Evolutionary conservation across 2,329 filamentous ascomycete genomes (phyloP).

Genomic region (Calonectria pseudoturangicola): DNA sequence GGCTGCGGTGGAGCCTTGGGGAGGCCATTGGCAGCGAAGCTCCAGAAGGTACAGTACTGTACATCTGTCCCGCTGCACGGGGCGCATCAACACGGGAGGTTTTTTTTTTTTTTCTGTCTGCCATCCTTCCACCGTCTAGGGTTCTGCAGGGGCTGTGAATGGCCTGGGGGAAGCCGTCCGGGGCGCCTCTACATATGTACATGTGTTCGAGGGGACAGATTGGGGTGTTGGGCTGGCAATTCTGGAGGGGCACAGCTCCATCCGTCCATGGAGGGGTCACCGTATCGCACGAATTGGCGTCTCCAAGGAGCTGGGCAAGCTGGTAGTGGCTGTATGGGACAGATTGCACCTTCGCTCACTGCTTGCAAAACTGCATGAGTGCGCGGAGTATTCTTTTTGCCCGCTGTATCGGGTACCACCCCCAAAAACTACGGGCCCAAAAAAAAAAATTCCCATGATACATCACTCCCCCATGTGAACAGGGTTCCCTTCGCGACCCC

Average conservation of each 20-base stretch:
- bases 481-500: slow-evolving; percentile 21
- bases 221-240: slow-evolving; percentile 16
- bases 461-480: slow-evolving; percentile 23
- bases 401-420: slow-evolving; percentile 32
- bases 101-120: slow-evolving; percentile 20
- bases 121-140: slow-evolving; percentile 21
- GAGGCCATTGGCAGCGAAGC: slow-evolving; percentile 31
- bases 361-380: slow-evolving; percentile 15
- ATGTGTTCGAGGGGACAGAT: slow-evolving; percentile 5
- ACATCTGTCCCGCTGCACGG: slow-evolving; percentile 30
- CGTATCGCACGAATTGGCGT: slow-evolving; percentile 11
- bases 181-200: slow-evolving; percentile 25
- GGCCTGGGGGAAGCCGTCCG: slow-evolving; percentile 26
- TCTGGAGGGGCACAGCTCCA: slow-evolving; percentile 18
- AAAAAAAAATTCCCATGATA: slow-evolving; percentile 35
- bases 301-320: slow-evolving; percentile 3
- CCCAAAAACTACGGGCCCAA: slow-evolving; percentile 35
- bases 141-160: slow-evolving; percentile 26
- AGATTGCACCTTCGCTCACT: slow-evolving; percentile 15
- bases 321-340: slow-evolving; percentile 26
- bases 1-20: slow-evolving; percentile 31
- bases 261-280: slow-evolving; percentile 15
- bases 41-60: slow-evolving; percentile 34
- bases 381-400: slow-evolving; percentile 18
- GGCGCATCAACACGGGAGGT: slow-evolving; percentile 32